A percentile compares a stretch with the other conserved stretches of the same genome.
Conservation (phyloP, 768 basidiomycete species). For the Ephemerocybe angulata region DNA sequence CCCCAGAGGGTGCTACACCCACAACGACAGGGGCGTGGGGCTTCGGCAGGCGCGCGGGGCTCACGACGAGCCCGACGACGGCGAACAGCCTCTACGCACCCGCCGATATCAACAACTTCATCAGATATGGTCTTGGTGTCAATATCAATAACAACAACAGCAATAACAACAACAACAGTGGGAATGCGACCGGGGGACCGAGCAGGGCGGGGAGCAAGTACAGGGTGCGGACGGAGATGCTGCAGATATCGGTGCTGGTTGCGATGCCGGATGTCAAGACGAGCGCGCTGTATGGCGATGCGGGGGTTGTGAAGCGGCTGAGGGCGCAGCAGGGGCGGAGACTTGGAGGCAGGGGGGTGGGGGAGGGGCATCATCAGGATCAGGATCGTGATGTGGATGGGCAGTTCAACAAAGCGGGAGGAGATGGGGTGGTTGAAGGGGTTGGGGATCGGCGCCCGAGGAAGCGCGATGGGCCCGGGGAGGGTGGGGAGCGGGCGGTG, state of each 20-base stretch:
- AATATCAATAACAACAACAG: too few relatives aligned
- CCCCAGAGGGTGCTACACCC: background rate
- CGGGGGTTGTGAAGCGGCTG: slow-evolving; percentile 9
- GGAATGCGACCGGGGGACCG: too few relatives aligned
- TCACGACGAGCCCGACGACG: too few relatives aligned
- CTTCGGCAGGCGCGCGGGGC: slow-evolving; percentile 8
- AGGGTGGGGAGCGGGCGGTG: background rate
- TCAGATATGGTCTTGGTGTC: too few relatives aligned
- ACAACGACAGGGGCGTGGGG: too few relatives aligned
- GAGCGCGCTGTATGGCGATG: slow-evolving; percentile 18
- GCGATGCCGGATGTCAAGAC: slow-evolving; percentile 47
- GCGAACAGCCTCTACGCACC: too few relatives aligned
- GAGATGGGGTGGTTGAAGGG: background rate
- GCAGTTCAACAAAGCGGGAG: too few relatives aligned
- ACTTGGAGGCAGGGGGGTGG: background rate
- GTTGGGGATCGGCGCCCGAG: too few relatives aligned
- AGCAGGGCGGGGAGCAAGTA: too few relatives aligned
- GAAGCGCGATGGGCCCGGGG: background rate
- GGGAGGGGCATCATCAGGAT: background rate
- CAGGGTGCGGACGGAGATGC: slow-evolving; percentile 30
- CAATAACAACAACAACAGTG: too few relatives aligned
- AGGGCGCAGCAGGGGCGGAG: too few relatives aligned
- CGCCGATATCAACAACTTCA: too few relatives aligned
- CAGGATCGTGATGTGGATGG: slow-evolving; percentile 7
- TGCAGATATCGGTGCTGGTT: slow-evolving; percentile 55